Conservation (phyloP, 208 protist genomes). For the Phytomonas francai region DNA sequence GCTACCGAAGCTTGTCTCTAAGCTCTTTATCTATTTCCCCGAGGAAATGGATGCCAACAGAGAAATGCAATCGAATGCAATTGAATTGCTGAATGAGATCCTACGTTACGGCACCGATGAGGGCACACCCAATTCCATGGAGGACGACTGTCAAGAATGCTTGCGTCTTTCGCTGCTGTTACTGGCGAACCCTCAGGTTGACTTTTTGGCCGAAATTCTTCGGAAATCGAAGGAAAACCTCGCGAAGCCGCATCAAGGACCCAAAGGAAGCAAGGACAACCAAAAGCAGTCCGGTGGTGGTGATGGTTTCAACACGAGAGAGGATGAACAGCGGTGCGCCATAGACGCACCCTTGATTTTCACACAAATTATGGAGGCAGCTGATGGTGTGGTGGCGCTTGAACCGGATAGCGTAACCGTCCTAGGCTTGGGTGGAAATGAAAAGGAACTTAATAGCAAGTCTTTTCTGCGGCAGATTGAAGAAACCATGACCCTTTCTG, state of each 20-base stretch:
- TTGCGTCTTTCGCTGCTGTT: constrained; percentile 74
- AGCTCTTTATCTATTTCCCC: constrained; percentile 17
- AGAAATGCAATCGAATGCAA: constrained; percentile 44
- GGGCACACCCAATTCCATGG: constrained; percentile 27
- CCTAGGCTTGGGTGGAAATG: neutral
- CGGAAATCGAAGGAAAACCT: constrained; percentile 67
- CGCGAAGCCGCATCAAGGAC: constrained; percentile 16
- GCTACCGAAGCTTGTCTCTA: constrained; percentile 93
- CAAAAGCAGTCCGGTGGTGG: constrained; percentile 8
- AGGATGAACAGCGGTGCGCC: constrained; percentile 18
- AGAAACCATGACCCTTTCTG: constrained; percentile 92
- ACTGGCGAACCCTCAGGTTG: constrained; percentile 29
- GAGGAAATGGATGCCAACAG: neutral
- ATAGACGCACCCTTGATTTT: constrained; percentile 73
- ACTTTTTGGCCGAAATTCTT: constrained; percentile 54
- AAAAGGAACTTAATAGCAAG: constrained; percentile 34
- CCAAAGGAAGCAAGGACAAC: constrained; percentile 12
- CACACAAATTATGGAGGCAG: constrained; percentile 69
- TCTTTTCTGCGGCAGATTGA: constrained; percentile 68
- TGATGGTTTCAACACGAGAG: neutral
- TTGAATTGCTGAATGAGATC: constrained; percentile 60
- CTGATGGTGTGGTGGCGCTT: constrained; percentile 18
- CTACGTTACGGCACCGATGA: constrained; percentile 65
- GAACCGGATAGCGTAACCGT: neutral
- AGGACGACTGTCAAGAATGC: constrained; percentile 88